Evolutionary conservation across 169 alveolate species (phyloP).

Genomic region (Cryptosporidium parvum): DNA sequence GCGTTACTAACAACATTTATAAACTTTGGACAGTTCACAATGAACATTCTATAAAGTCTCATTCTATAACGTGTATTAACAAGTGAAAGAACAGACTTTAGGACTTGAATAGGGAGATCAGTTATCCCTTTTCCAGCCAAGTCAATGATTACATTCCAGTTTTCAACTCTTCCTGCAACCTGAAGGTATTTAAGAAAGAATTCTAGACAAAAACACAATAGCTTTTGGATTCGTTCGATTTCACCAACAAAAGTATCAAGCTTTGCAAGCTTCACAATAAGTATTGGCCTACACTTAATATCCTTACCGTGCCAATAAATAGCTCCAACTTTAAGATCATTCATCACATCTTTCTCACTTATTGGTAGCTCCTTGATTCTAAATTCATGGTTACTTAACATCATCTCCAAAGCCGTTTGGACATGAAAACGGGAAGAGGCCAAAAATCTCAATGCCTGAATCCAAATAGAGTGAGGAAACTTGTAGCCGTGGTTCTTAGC

Average conservation of each 20-base stretch:
- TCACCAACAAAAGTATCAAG: slow-evolving; percentile 63
- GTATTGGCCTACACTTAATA: slow-evolving; percentile 72
- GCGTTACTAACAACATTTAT: slow-evolving; percentile 71
- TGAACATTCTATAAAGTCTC: slow-evolving; percentile 75
- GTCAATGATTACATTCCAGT: slow-evolving; percentile 77
- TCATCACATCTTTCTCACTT: slow-evolving; percentile 38
- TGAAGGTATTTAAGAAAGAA: slow-evolving; percentile 63
- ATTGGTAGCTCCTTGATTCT: slow-evolving; percentile 68
- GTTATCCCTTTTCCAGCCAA: slow-evolving; percentile 68
- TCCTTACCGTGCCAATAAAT: slow-evolving; percentile 79
- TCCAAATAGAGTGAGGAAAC: slow-evolving; percentile 62
- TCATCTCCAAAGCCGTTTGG: slow-evolving; percentile 54
- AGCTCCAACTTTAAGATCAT: slow-evolving; percentile 72
- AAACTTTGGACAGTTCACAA: slow-evolving; percentile 76
- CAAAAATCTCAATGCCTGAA: slow-evolving; percentile 70
- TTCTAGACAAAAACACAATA: slow-evolving; percentile 76
- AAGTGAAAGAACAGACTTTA: slow-evolving; percentile 68
- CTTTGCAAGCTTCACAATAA: slow-evolving; percentile 58
- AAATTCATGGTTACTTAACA: slow-evolving; percentile 44
- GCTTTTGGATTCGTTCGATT: slow-evolving; percentile 45
- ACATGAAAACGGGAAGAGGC: slow-evolving; percentile 61
- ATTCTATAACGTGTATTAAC: slow-evolving; percentile 77
- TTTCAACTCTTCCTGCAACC: slow-evolving; percentile 78
- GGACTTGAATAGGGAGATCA: slow-evolving; percentile 66
- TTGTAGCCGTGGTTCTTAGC: slow-evolving; percentile 48